phyloP scores from a whole-genome alignment of 352 stramenopile genomes.

The Phytophthora ohioensis region DNA sequence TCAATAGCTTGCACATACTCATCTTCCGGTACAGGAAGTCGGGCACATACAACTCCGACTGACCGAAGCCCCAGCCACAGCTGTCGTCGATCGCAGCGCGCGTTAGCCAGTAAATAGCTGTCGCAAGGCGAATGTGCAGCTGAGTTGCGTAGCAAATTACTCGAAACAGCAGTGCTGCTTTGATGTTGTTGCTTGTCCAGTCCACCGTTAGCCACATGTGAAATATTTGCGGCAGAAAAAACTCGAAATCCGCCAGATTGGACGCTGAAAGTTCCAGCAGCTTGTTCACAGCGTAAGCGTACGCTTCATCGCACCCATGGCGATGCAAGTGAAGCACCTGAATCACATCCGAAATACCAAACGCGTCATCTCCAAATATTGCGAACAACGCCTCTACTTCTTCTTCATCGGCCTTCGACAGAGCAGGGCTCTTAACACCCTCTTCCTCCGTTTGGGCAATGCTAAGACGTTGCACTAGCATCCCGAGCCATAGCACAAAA shows the following conservation, averaged over 20 bases:
- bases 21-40: constrained; percentile 85
- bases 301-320: constrained; percentile 78
- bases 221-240: constrained; percentile 86
- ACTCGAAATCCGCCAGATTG: constrained; percentile 85
- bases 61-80: constrained; percentile 83
- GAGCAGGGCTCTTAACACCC: constrained; percentile 38
- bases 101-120: constrained; percentile 82
- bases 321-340: constrained; percentile 86
- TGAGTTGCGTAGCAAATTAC: constrained; percentile 78
- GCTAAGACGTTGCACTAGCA: constrained; percentile 70
- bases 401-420: constrained; percentile 67
- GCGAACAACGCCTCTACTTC: constrained; percentile 62
- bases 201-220: constrained; percentile 87
- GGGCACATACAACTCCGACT: constrained; percentile 77
- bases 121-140: constrained; percentile 83
- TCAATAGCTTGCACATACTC: constrained; percentile 81
- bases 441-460: constrained; percentile 53
- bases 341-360: constrained; percentile 83
- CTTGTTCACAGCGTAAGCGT: constrained; percentile 74
- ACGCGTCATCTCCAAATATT: constrained; percentile 60
- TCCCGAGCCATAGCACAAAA: constrained; percentile 70
- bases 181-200: constrained; percentile 78
- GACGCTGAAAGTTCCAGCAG: constrained; percentile 67
- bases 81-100: constrained; percentile 80
- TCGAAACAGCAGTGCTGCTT: constrained; percentile 77